phyloP scores from a whole-genome alignment of 768 basidiomycete genomes.

The Amanita brunnescens region DNA sequence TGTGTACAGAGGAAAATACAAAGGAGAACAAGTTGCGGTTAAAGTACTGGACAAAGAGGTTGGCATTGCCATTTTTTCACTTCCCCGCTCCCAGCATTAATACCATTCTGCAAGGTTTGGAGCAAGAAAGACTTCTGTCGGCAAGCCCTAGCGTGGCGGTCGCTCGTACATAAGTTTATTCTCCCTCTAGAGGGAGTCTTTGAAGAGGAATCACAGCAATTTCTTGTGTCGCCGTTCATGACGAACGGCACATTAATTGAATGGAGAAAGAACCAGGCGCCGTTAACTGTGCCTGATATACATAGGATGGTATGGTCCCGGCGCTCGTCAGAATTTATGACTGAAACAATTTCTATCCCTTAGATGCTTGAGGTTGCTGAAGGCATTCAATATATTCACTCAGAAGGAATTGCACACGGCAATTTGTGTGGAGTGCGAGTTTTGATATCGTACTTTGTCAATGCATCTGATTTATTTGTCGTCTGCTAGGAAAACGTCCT shows the following conservation, averaged over 20 bases:
- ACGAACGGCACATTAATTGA: background rate
- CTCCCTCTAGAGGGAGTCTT: background rate
- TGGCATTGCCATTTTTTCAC: no score
- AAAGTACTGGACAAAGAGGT: background rate
- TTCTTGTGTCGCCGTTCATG: constrained; percentile 2
- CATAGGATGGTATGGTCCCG: background rate
- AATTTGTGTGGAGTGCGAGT: background rate
- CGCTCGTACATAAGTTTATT: background rate
- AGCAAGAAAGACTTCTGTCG: background rate
- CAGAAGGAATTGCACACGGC: constrained; percentile 1
- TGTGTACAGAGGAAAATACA: background rate
- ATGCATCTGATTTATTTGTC: background rate
- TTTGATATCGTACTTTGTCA: background rate
- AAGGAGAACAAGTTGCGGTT: background rate
- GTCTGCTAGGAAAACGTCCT: background rate
- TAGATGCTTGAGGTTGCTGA: background rate
- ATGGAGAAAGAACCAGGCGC: background rate
- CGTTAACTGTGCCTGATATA: background rate
- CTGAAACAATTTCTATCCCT: background rate
- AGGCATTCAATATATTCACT: constrained; percentile 2
- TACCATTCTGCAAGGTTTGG: background rate
- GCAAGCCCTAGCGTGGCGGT: constrained; percentile 1
- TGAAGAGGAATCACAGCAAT: background rate
- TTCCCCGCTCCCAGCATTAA: no score
- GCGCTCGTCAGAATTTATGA: background rate